These are phyloP conservation scores for Xerocomus minutiporus DNA, from an alignment of 1,284 basidiomycete genomes.

Conservation along the genomic window DNA sequence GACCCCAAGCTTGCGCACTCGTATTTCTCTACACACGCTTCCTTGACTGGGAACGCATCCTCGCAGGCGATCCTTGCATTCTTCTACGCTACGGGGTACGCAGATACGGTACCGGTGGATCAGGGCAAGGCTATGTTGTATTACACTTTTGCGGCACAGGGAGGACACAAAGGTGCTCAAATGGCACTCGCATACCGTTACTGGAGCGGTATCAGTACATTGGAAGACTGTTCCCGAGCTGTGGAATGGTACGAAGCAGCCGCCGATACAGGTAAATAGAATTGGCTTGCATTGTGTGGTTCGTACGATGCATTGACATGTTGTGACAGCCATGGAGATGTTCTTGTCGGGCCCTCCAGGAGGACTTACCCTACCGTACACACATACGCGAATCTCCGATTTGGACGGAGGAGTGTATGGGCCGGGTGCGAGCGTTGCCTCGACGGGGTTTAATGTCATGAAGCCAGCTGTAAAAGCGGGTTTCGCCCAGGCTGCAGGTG, in stretches of 20 bases:
- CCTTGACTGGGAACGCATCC: slow-evolving; percentile 70
- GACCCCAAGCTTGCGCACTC: slow-evolving; percentile 60
- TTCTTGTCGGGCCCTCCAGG: slow-evolving; percentile 88
- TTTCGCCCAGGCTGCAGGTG: slow-evolving; percentile 74
- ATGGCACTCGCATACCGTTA: slow-evolving; percentile 95
- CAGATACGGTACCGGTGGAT: slow-evolving; percentile 60
- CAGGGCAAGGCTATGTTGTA: slow-evolving; percentile 82
- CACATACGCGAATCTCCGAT: slow-evolving; percentile 83
- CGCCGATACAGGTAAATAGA: slow-evolving; percentile 67
- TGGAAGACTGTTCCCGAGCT: slow-evolving; percentile 80
- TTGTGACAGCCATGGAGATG: slow-evolving; percentile 53
- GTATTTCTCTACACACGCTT: slow-evolving; percentile 58
- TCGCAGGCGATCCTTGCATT: slow-evolving; percentile 84
- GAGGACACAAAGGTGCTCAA: slow-evolving; percentile 81
- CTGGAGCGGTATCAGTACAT: slow-evolving; percentile 90
- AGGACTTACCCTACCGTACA: slow-evolving; percentile 81
- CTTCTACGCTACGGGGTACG: slow-evolving; percentile 84
- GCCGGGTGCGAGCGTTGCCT: slow-evolving; percentile 87
- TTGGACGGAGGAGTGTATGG: slow-evolving; percentile 89
- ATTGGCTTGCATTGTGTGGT: slow-evolving; percentile 28
- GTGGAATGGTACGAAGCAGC: slow-evolving; percentile 85
- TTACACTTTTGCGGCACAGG: slow-evolving; percentile 89
- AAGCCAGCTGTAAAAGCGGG: slow-evolving; percentile 82
- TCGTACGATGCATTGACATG: not conserved
- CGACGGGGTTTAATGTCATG: slow-evolving; percentile 69